Evolutionary conservation across 2,329 filamentous ascomycete species (phyloP).

Genomic region (Colletotrichum caudatum): DNA sequence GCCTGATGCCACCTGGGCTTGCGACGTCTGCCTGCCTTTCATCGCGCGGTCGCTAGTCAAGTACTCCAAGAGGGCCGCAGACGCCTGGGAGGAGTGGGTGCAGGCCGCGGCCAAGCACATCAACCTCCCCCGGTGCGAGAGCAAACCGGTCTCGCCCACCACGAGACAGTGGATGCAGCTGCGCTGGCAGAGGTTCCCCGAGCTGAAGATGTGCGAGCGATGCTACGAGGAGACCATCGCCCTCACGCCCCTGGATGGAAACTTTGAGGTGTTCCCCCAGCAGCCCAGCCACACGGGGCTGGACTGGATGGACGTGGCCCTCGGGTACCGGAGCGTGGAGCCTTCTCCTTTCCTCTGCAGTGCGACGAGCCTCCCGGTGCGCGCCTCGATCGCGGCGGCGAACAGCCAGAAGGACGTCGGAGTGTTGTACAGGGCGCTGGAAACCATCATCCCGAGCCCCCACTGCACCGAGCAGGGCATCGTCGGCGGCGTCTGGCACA

Average conservation of each 20-base stretch:
- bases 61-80: slow-evolving; percentile 37
- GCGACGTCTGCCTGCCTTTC: slow-evolving; percentile 48
- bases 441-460: slow-evolving; percentile 43
- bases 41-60: slow-evolving; percentile 43
- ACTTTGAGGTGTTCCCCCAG: slow-evolving; percentile 42
- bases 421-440: slow-evolving; percentile 47
- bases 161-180: slow-evolving; percentile 47
- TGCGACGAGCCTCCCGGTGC: slow-evolving; percentile 36
- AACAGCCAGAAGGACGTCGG: slow-evolving; percentile 45
- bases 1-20: slow-evolving; percentile 48
- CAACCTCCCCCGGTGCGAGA: slow-evolving; percentile 48
- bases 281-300: slow-evolving; percentile 2
- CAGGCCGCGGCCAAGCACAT: slow-evolving; percentile 44
- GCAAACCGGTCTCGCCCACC: slow-evolving; percentile 43
- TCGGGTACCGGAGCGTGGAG: slow-evolving; percentile 4
- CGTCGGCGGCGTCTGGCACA: slow-evolving; percentile 52
- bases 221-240: slow-evolving; percentile 53
- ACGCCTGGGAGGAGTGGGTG: slow-evolving; percentile 49
- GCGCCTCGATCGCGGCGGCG: slow-evolving; percentile 46
- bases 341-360: slow-evolving; percentile 13
- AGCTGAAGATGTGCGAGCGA: slow-evolving; percentile 49
- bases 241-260: slow-evolving; percentile 46
- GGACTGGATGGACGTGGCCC: slow-evolving; percentile 27
- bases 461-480: slow-evolving; percentile 49
- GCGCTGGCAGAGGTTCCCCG: slow-evolving; percentile 43